Evolutionary conservation across 1,284 basidiomycete species (phyloP), one percentile per base, ranked within the genome.

Genomic region (Cryptococcus wingfieldii): DNA sequence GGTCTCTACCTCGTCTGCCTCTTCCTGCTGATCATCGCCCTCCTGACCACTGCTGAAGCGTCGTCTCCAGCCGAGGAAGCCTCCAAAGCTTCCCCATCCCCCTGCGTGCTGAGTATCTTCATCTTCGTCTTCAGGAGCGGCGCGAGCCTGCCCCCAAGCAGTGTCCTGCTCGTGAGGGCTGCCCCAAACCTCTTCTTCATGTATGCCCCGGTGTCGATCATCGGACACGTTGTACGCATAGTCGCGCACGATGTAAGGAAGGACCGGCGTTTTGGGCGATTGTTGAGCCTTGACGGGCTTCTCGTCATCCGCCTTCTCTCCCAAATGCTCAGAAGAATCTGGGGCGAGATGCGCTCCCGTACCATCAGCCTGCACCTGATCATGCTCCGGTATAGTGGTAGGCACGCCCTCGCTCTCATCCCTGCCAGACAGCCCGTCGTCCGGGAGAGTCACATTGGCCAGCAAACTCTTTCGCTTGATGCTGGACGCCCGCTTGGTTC

Each of bases 171-270:
- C 41, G 19, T 42, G 16, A 12, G 41, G 41, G 10, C 41, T 42
- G 41, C 41, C 41, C 41, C 41, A 42, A 8, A 5, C 8, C 41
- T 42, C 41, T 23, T 42, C 41, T 23, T 42, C 14, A 23, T 42
- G 19, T n/a, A n/a, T 57, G 4, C 74, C 71, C n/a, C 59, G 52
- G 59, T 64, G 63, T 18, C 72, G 65, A 9, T 67, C 67, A 58
- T 76, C 74, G 3, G 55, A 45, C 3, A 51, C 16, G 3, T 61
- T 47, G 48, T 64, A 76, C 2, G 69, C 74, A 53, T 63, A 76
- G 51, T 76, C 74, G 41, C 70, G 67, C 16, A 76, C 66, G 19
- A 68, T 51, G 6, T 72, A 54, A 13, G 47, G 18, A 9, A 18
- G 18, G 12, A 14, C 42, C 18, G 45, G 9, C 2, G 45, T 31